These are phyloP conservation scores for Triglochin maritima DNA, from an alignment of 106 monocot species.

Conservation along the genomic window DNA sequence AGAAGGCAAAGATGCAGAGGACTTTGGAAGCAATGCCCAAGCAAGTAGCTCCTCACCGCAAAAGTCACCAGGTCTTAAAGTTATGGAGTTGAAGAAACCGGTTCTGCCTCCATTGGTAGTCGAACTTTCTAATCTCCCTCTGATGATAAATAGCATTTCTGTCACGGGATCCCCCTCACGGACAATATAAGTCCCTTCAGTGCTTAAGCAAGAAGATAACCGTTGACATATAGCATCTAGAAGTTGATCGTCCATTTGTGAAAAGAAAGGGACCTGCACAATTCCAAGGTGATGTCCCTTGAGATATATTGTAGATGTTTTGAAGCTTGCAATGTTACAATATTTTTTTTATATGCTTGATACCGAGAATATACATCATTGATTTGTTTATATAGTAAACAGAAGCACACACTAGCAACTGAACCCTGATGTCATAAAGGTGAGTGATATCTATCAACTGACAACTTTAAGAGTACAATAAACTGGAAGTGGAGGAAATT, in stretches of 20 bases:
- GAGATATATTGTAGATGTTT: not conserved
- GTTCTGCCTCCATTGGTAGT: slow-evolving; percentile 74
- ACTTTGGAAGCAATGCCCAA: slow-evolving; percentile 65
- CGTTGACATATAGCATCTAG: slow-evolving; percentile 81
- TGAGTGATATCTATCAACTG: no score
- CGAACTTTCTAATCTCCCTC: slow-evolving; percentile 64
- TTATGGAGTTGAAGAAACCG: slow-evolving; percentile 73
- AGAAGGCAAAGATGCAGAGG: slow-evolving; percentile 39
- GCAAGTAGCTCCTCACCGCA: slow-evolving; percentile 69
- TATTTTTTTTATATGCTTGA: no score
- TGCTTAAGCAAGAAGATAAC: slow-evolving; percentile 51
- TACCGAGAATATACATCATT: no score
- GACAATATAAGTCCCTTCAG: slow-evolving; percentile 54
- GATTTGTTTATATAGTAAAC: no score
- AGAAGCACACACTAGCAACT: no score
- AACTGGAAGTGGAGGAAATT: no score
- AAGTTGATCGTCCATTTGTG: slow-evolving; percentile 69
- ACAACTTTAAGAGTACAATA: no score
- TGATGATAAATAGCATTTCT: slow-evolving; percentile 75
- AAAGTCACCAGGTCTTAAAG: slow-evolving; percentile 56
- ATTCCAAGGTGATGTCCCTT: not conserved
- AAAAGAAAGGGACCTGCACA: slow-evolving; percentile 66
- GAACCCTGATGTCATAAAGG: no score
- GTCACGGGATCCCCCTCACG: slow-evolving; percentile 74
- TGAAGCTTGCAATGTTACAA: not conserved